Evolutionary conservation across 1,284 basidiomycete species (phyloP), one percentile per base, ranked within the genome.

Genomic region (Cronartium ribicola): DNA sequence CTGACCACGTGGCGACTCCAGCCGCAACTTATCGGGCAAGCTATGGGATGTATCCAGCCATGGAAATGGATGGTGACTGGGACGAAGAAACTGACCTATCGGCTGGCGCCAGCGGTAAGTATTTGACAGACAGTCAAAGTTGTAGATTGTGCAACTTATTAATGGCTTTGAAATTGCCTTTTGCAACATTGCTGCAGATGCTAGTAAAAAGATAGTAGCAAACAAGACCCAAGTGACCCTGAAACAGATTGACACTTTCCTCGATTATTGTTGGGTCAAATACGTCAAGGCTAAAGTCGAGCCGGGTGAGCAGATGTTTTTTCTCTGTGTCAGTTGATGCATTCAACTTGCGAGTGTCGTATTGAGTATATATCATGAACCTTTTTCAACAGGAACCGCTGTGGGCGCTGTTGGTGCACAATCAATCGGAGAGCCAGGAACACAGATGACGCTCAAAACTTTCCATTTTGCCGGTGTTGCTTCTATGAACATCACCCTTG

Each of bases 401-500:
- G 96, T 98, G 20, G 96, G 96, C 66, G 96, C 96, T 17, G 93
- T 99, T 62, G 96, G 96, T 17, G 96, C 96, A 0, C 96, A 99
- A 81, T 98, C 96, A 6, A 98, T 99, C 77, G 96, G 96, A 81
- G 96, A 99, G 82, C 96, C 96, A 1, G 96, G 96, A 73, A 99
- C 96, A 2, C 96, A 99, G 81, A 98, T 99, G 96, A 98, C 96
- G 6, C 83, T 98, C 77, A 99, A 98, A 83, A 98, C 96, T 76
- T 99, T 99, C 88, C 96, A 99, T 85, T 98, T 98, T 83, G 96
- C 96, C 79, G 96, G 96, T 85, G 94, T 99, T 77, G 96, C 96
- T 11, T 96, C 94, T 44, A 99, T 98, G 96, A 98, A 98, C 84
- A 93, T 99, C 78, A 99, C 96, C 0, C 88, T 98, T 55, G 96